Base-by-base conservation (phyloP, 2,329 filamentous ascomycete species). In the Fusarium tupiense region DNA sequence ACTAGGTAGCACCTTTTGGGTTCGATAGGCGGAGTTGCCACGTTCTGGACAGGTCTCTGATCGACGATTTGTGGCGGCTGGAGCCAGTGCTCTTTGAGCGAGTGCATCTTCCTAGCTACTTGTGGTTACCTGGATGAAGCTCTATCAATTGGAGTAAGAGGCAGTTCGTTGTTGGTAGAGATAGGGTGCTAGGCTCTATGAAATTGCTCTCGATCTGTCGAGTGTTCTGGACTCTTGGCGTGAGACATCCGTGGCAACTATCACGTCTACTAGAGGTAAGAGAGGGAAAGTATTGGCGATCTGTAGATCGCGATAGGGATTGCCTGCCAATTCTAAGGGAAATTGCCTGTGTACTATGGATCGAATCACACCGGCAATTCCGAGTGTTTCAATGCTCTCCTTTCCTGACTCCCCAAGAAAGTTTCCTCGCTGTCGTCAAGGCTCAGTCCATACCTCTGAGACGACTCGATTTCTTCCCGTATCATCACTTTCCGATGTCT, bases 1-100 rank as follows among this genome's bases (percentile, higher is more conserved):
- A 52, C 33, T 60, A 60, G 33, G 8, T 11, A n/a, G 13, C 20
- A 29, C 24, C 16, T 60, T 37, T 52, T 38, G 4, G 33, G 57
- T 38, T 60, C 14, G 12, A 52, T 31, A 31, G 20, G 5, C 57
- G 24, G n/a, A 33, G 38, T 57, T 20, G 52, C 52, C 40, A 58
- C 19, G 52, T 31, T 62, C 60, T 46, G 31, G 52, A 33, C 33
- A 29, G 26, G 50, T 31, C 52, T 59, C n/a, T 62, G 60, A 59
- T 59, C 60, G 26, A 43, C 52, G 31, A 31, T 59, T 24, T 16
- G 24, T 62, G 33, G 33, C 57, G 33, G 43, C 12, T 19, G 11
- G 52, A 31, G 37, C 52, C 20, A 43, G 37, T 29, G 16, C 52
- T 43, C 24, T 56, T 43, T 31, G 8, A 11, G 20, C 2, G 14